Conservation (phyloP, 805 yeast genomes). For the Saturnispora kantuleensis region DNA sequence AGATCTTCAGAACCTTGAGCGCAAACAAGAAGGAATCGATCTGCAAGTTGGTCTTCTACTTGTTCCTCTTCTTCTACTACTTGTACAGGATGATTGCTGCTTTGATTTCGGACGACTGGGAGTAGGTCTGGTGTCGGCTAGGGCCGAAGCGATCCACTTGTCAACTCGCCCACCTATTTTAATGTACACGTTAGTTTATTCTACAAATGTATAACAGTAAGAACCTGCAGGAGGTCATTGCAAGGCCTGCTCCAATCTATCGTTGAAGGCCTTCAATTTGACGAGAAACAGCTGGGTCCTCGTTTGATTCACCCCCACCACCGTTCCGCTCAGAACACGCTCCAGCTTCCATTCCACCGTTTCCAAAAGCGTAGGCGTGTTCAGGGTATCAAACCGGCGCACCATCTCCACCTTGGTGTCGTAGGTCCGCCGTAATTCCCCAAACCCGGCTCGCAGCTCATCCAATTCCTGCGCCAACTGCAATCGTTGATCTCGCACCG, state of each 20-base stretch:
- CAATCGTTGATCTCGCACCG: slow-evolving; percentile 21
- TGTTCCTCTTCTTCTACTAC: slow-evolving; percentile 89
- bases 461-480: slow-evolving; percentile 15
- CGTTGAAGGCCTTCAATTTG: slow-evolving; percentile 23
- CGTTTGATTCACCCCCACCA: no score
- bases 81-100: slow-evolving; percentile 94
- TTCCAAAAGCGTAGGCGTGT: neutral
- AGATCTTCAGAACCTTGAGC: slow-evolving; percentile 87
- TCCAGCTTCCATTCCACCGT: slow-evolving; percentile 14
- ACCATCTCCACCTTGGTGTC: slow-evolving; percentile 7
- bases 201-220: neutral
- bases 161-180: neutral
- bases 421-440: slow-evolving; percentile 12
- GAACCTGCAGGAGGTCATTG: neutral
- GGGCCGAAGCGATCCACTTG: no score
- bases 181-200: neutral
- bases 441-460: slow-evolving; percentile 14
- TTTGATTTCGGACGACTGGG: slow-evolving; percentile 57
- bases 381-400: slow-evolving; percentile 1
- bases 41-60: slow-evolving; percentile 82
- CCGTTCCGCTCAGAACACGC: no score
- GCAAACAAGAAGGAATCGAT: slow-evolving; percentile 90
- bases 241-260: slow-evolving; percentile 12
- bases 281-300: slow-evolving; percentile 17
- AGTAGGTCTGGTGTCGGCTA: neutral